phyloP scores from a whole-genome alignment of 441 rosid genomes.

The Manihot esculenta region DNA sequence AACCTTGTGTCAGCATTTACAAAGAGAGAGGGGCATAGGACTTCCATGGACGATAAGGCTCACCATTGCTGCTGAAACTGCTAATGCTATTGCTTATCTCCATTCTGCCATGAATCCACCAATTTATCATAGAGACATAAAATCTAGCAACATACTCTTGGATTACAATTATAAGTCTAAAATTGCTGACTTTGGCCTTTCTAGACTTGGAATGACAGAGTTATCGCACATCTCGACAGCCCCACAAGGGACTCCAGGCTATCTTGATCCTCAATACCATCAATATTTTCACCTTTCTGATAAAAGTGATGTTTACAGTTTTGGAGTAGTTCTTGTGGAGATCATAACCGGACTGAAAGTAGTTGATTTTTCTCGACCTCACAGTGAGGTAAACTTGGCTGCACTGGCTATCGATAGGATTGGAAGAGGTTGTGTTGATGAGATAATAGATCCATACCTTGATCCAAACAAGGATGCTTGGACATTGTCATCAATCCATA shows the following conservation, averaged over 20 bases:
- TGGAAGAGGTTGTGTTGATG: slow-evolving; percentile 67
- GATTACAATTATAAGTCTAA: slow-evolving; percentile 64
- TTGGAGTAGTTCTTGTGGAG: slow-evolving; percentile 87
- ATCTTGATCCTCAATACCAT: slow-evolving; percentile 92
- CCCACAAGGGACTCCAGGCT: slow-evolving; percentile 97
- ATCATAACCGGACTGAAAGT: slow-evolving; percentile 77
- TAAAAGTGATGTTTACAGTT: slow-evolving; percentile 95
- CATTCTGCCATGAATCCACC: slow-evolving; percentile 87
- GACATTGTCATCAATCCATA: slow-evolving; percentile 69
- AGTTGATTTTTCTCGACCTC: slow-evolving; percentile 75
- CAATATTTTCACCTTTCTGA: slow-evolving; percentile 91
- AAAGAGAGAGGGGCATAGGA: slow-evolving; percentile 56
- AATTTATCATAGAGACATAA: slow-evolving; percentile 82
- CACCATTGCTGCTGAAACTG: slow-evolving; percentile 77
- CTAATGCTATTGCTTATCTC: slow-evolving; percentile 78
- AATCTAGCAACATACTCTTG: slow-evolving; percentile 85
- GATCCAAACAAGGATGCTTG: slow-evolving; percentile 63
- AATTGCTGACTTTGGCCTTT: slow-evolving; percentile 94
- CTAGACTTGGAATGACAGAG: slow-evolving; percentile 79
- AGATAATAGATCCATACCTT: slow-evolving; percentile 70
- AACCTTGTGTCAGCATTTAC: slow-evolving; percentile 77
- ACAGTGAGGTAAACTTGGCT: slow-evolving; percentile 77
- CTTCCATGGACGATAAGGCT: slow-evolving; percentile 81
- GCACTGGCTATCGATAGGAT: slow-evolving; percentile 81
- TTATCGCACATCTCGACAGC: slow-evolving; percentile 86